phyloP scores from a whole-genome alignment of 2,329 filamentous ascomycete species.

The Colletotrichum abscissum region DNA sequence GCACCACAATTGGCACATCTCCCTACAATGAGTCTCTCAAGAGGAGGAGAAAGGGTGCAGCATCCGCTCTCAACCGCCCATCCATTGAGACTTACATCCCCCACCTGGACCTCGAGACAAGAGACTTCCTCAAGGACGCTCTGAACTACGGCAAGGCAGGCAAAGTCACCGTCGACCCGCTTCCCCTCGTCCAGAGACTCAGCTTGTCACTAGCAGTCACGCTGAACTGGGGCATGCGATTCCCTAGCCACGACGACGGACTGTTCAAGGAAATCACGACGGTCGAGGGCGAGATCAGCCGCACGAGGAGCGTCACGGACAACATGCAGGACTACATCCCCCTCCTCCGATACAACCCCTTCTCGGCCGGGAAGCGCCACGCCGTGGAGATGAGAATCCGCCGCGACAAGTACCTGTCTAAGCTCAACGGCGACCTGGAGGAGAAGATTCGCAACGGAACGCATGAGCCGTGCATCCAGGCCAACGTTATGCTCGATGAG shows the following conservation, averaged over 20 bases:
- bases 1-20: conserved; percentile 68
- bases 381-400: conserved; percentile 36
- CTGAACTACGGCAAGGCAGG: conserved; percentile 67
- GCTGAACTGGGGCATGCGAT: conserved; percentile 72
- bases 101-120: conserved; percentile 60
- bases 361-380: conserved; percentile 28
- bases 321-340: conserved; percentile 41
- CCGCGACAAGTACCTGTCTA: conserved; percentile 37
- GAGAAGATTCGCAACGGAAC: conserved; percentile 58
- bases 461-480: conserved; percentile 73
- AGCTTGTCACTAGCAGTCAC: conserved; percentile 73
- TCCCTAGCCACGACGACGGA: conserved; percentile 23
- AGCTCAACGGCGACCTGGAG: conserved; percentile 36
- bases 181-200: conserved; percentile 71
- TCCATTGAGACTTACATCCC: conserved; percentile 76
- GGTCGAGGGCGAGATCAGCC: conserved; percentile 39
- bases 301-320: conserved; percentile 37
- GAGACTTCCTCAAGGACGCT: conserved; percentile 68
- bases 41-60: conserved; percentile 72
- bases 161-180: conserved; percentile 67
- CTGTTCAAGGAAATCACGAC: conserved; percentile 38
- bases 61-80: conserved; percentile 73
- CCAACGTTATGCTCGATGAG: conserved; percentile 73
- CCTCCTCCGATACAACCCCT: conserved; percentile 34
- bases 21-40: conserved; percentile 78